These are phyloP conservation scores for Samsoniella hepiali DNA, from an alignment of 2,329 filamentous ascomycete species.

Conservation along the genomic window DNA sequence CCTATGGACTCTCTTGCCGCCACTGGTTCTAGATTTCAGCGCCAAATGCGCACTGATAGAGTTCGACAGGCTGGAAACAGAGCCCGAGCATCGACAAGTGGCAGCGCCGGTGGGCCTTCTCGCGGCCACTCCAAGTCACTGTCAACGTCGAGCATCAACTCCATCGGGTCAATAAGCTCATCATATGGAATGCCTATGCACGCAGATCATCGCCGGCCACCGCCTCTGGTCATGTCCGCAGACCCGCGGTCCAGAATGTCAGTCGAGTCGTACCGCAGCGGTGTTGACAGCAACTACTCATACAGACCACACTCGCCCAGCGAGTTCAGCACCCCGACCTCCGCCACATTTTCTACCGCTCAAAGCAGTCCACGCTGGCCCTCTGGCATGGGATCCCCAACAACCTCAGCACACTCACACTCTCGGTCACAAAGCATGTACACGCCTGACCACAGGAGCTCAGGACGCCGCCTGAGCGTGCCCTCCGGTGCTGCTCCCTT, in stretches of 20 bases:
- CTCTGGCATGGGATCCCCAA: conserved; percentile 68
- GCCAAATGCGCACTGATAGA: conserved; percentile 84
- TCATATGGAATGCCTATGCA: conserved; percentile 55
- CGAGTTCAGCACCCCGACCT: conserved; percentile 79
- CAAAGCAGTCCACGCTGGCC: conserved; percentile 75
- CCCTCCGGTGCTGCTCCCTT: conserved; percentile 75
- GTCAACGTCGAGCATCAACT: conserved; percentile 82
- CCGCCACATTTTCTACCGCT: conserved; percentile 74
- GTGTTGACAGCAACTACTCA: conserved; percentile 59
- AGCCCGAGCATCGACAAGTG: conserved; percentile 72
- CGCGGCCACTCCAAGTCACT: conserved; percentile 82
- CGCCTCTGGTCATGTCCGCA: conserved; percentile 77
- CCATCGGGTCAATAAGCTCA: conserved; percentile 64
- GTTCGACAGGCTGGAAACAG: conserved; percentile 69
- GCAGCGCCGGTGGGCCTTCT: conserved; percentile 66
- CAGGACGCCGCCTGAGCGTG: conserved; percentile 75
- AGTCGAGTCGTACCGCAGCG: conserved; percentile 65
- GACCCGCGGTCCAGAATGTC: conserved; percentile 66
- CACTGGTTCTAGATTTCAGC: conserved; percentile 85
- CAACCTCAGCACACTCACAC: conserved; percentile 61
- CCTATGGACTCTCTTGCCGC: conserved; percentile 90
- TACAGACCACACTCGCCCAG: conserved; percentile 67
- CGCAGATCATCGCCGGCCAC: conserved; percentile 69
- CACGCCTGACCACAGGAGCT: conserved; percentile 57
- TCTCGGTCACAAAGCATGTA: conserved; percentile 72